Percentiles rank a stretch among this genome's conserved stretches.
Evolutionary conservation across 768 basidiomycete species (phyloP).

Genomic region (Suillus brevipes): DNA sequence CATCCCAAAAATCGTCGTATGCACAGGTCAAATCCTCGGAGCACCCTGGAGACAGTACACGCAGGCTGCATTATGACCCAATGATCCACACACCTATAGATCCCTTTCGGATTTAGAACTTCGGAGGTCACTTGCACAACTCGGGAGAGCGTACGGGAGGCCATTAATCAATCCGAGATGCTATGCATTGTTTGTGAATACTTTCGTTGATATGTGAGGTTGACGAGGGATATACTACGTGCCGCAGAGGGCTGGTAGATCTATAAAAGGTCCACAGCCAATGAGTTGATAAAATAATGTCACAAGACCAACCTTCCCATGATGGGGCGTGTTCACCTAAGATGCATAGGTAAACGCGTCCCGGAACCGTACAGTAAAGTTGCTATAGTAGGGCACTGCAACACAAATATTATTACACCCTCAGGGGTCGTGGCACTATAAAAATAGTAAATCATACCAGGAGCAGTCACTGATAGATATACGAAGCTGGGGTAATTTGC

Average conservation of each 20-base stretch:
- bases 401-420: not conserved
- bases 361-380: not conserved
- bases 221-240: not conserved
- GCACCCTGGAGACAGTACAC: not conserved
- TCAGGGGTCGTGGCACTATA: not conserved
- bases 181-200: not conserved
- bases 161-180: not conserved
- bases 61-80: not conserved
- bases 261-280: not conserved
- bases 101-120: not conserved
- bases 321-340: not conserved
- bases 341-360: not conserved
- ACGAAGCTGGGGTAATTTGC: not conserved
- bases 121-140: not conserved
- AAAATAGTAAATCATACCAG: not conserved
- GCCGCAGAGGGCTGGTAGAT: slow-evolving; percentile 1
- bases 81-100: not conserved
- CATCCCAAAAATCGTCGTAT: not conserved
- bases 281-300: not conserved
- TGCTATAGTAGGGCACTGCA: slow-evolving; percentile 2
- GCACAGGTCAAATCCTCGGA: not conserved
- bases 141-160: not conserved
- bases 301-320: slow-evolving; percentile 1
- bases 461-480: not conserved
- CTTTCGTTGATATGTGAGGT: not conserved